Conservation (phyloP, 2,329 filamentous ascomycete species). For the Pyrenophora tritici-repentis region DNA sequence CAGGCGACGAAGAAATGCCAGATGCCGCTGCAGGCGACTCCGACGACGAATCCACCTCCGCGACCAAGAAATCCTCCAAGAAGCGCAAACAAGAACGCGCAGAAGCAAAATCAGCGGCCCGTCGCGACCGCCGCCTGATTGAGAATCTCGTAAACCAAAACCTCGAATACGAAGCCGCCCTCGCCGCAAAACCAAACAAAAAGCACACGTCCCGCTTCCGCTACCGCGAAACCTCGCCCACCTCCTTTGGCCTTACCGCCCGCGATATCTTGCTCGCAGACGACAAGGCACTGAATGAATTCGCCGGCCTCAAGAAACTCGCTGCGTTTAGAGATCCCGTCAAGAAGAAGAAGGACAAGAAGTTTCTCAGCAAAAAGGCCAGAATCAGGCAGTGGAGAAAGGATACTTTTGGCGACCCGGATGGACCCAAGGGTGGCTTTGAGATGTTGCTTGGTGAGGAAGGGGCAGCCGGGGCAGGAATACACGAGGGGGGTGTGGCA, state of each 20-base stretch:
- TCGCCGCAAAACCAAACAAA: slow-evolving; percentile 56
- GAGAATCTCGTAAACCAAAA: slow-evolving; percentile 84
- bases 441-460: slow-evolving; percentile 28
- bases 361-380: slow-evolving; percentile 89
- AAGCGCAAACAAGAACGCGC: slow-evolving; percentile 54
- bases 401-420: slow-evolving; percentile 67
- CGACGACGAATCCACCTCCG: slow-evolving; percentile 42
- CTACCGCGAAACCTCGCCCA: slow-evolving; percentile 92
- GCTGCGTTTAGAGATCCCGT: slow-evolving; percentile 85
- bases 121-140: slow-evolving; percentile 79
- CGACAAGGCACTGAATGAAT: slow-evolving; percentile 85
- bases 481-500: neutral
- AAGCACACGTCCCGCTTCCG: slow-evolving; percentile 66
- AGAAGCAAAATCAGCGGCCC: slow-evolving; percentile 71
- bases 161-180: slow-evolving; percentile 72
- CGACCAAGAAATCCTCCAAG: slow-evolving; percentile 50
- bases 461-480: neutral
- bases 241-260: slow-evolving; percentile 84
- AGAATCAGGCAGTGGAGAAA: slow-evolving; percentile 83
- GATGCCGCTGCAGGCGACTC: slow-evolving; percentile 49
- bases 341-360: slow-evolving; percentile 88
- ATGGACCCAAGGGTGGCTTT: slow-evolving; percentile 55
- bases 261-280: slow-evolving; percentile 90
- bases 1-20: slow-evolving; percentile 51
- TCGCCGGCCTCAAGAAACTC: slow-evolving; percentile 91